Evolutionary conservation across 306 rosid species (phyloP).

Genomic region (Trifolium dubium): DNA sequence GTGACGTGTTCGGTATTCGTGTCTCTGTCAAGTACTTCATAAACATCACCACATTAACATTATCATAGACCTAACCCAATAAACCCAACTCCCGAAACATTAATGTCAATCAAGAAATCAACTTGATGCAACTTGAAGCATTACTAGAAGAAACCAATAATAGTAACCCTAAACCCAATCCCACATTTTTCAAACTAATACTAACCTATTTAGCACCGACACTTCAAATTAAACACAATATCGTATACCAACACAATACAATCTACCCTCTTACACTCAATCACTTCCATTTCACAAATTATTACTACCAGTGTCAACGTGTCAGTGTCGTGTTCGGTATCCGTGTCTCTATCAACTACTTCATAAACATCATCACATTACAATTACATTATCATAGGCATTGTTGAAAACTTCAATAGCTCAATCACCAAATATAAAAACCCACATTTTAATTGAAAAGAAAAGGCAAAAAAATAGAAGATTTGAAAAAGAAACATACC

Average conservation of each 20-base stretch:
- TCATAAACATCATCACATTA: not conserved
- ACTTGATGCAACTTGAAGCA: slow-evolving; percentile 2
- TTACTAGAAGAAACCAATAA: slow-evolving; percentile 20
- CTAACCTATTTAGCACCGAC: not conserved
- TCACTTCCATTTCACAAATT: not conserved
- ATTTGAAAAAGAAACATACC: slow-evolving; percentile 46
- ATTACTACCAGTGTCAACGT: not conserved
- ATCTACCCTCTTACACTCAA: not conserved
- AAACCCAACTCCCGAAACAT: not conserved
- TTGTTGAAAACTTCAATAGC: slow-evolving; percentile 39
- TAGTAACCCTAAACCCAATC: not conserved
- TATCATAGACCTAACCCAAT: too few relatives aligned
- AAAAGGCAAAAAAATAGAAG: not conserved
- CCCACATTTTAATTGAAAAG: not conserved
- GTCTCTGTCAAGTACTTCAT: too few relatives aligned
- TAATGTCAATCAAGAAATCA: not conserved
- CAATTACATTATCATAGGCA: slow-evolving; percentile 34
- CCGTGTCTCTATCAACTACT: not conserved
- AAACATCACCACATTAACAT: too few relatives aligned
- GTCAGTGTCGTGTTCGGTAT: not conserved
- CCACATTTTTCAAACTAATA: slow-evolving; percentile 26
- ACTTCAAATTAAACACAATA: not conserved
- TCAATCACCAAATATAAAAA: not conserved
- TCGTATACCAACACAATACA: too few relatives aligned
- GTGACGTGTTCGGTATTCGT: too few relatives aligned